Base-by-base conservation (phyloP, 2,329 filamentous ascomycete genomes). In the Aspergillus vadensis region DNA sequence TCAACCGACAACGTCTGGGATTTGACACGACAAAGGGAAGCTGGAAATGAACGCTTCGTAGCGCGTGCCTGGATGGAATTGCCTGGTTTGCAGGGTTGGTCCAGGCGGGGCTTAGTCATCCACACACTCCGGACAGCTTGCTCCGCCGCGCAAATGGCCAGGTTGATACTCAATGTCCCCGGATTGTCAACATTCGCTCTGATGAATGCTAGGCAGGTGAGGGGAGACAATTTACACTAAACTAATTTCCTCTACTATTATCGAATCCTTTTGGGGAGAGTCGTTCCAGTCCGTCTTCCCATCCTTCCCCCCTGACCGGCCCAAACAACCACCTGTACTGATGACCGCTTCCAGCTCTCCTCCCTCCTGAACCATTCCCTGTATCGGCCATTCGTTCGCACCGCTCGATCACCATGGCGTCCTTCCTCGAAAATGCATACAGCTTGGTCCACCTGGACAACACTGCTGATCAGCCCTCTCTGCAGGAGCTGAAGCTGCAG, bases 371-470 rank as follows among this genome's bases (percentile, higher is more conserved):
- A 57, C 64, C 64, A 60, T 63, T 63, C 64, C 66, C 62, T 57
- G 27, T 61, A 58, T 64, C 67, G 57, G 62, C 61, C 66, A 57
- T 60, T 65, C 55, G 55, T 60, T 61, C 57, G 56, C 41, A 55
- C 57, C 21, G 21, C 36, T 43, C 27, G 44, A 65, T 75, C 85
- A 90, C 69, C 80, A 99, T 98, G 94, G 90, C 94, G 81, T 90
- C 90, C 69, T 98, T 96, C 78, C 86, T 98, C 65, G 95, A 99
- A 77, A 90, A 91, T 78, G 86, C 95, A 67, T 99, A 98, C 85
- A 97, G 92, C 80, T 82, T 99, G 81, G 92, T 99, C 80, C 93
- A 97, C 80, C 88, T 95, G 86, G 95, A 99, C 86, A 98, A 97
- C 84, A 86, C 92, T 65, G 91, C 93, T 69, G 95, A 98, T 78